phyloP scores from a whole-genome alignment of 768 basidiomycete genomes.

The Boletus subparvulus region DNA sequence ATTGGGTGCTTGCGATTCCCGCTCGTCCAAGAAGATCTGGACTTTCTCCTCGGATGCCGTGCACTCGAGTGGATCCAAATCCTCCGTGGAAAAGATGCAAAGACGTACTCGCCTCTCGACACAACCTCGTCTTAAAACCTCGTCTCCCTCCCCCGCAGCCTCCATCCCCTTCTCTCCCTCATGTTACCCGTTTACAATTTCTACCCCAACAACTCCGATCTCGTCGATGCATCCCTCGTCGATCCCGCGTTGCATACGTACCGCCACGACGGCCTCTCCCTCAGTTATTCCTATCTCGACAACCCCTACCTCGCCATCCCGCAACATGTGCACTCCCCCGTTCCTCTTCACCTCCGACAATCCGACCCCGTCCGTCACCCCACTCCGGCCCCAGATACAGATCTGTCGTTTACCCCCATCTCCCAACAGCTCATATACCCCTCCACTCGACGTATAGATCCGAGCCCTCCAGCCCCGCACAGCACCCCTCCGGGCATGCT shows the following conservation, averaged over 20 bases:
- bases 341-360: not conserved
- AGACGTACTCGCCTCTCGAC: too few species aligned
- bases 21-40: not conserved
- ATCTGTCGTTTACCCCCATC: constrained; percentile 5
- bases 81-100: constrained; percentile 4
- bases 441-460: constrained; percentile 1
- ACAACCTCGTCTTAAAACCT: constrained; percentile 4
- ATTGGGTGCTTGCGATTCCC: not conserved
- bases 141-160: too few species aligned
- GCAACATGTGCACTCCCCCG: constrained; percentile 1
- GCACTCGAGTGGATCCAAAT: not conserved
- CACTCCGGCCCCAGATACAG: constrained; percentile 6
- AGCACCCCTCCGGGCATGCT: constrained; percentile 2
- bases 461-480: not conserved
- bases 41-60: constrained; percentile 29
- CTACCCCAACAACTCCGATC: not conserved
- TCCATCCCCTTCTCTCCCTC: not conserved
- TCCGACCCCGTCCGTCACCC: constrained; percentile 1
- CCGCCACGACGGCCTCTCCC: not conserved
- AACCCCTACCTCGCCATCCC: constrained; percentile 2
- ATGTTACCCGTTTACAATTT: constrained; percentile 14
- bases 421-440: constrained; percentile 18
- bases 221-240: constrained; percentile 9
- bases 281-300: constrained; percentile 18
- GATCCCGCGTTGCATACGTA: not conserved